A percentile compares a stretch with the other conserved stretches of the same genome.
Conservation (phyloP, 352 stramenopile genomes). For the Phytophthora meadii region DNA sequence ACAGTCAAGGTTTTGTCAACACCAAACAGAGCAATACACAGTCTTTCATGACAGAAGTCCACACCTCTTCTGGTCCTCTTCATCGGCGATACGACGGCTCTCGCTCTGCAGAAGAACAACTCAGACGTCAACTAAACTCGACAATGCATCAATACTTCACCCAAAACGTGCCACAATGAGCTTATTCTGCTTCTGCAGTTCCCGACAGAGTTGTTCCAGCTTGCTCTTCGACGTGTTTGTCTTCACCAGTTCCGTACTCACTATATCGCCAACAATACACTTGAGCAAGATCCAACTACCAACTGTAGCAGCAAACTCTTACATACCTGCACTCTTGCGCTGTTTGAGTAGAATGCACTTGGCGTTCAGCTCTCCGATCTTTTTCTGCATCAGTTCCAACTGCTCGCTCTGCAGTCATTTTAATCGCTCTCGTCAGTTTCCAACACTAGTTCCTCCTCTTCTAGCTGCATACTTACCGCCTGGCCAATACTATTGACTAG, state of each 20-base stretch:
- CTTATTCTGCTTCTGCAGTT: slow-evolving; percentile 91
- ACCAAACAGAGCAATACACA: background rate
- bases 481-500: slow-evolving; percentile 50
- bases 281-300: background rate
- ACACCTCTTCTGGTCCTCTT: slow-evolving; percentile 86
- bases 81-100: slow-evolving; percentile 83
- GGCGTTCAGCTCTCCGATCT: slow-evolving; percentile 83
- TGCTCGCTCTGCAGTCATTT: slow-evolving; percentile 52
- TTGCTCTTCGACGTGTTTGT: slow-evolving; percentile 73
- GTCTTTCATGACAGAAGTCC: background rate
- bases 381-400: slow-evolving; percentile 74
- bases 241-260: slow-evolving; percentile 70
- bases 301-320: background rate
- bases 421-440: slow-evolving; percentile 4
- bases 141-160: background rate
- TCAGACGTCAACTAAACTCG: slow-evolving; percentile 1
- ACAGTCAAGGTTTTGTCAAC: background rate
- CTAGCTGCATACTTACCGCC: slow-evolving; percentile 39
- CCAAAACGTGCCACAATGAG: slow-evolving; percentile 63
- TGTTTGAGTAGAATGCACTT: slow-evolving; percentile 83
- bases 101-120: slow-evolving; percentile 47
- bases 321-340: slow-evolving; percentile 66
- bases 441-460: background rate
- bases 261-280: slow-evolving; percentile 34
- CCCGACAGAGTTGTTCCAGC: slow-evolving; percentile 84